Conservation (phyloP, 148 eudicot genomes). For the Agrostemma githago region DNA sequence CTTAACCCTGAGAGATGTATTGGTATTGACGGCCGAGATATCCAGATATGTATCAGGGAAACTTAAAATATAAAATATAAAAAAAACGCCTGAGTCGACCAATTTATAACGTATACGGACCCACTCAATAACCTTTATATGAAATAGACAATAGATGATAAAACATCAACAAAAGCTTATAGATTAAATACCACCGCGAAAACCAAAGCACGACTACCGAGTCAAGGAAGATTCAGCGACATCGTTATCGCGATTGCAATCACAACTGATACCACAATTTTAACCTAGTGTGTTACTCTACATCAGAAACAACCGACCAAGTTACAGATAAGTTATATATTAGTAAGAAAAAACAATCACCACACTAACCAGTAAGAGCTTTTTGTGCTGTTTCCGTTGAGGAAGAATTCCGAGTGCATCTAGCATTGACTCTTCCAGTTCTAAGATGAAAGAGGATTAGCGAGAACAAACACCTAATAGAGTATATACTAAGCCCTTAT, state of each 20-base stretch:
- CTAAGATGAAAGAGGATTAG: constrained; percentile 36
- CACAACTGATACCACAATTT: background rate
- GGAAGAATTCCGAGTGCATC: constrained; percentile 98
- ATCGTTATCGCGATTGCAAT: too few species aligned
- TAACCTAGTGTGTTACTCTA: background rate
- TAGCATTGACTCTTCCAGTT: constrained; percentile 90
- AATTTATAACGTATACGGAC: too few species aligned
- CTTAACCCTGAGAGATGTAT: background rate
- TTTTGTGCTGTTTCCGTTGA: constrained; percentile 87
- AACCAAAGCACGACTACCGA: too few species aligned
- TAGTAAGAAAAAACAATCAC: background rate
- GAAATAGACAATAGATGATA: too few species aligned
- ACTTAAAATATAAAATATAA: too few species aligned
- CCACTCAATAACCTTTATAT: too few species aligned
- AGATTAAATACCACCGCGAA: too few species aligned
- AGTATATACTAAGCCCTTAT: constrained; percentile 13
- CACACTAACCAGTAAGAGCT: constrained; percentile 73
- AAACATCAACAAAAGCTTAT: too few species aligned
- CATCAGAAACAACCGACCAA: background rate
- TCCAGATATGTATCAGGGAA: too few species aligned
- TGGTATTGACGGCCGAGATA: too few species aligned
- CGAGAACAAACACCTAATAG: constrained; percentile 18
- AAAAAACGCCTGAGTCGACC: too few species aligned
- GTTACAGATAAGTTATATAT: background rate
- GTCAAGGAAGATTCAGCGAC: too few species aligned